Evolutionary conservation across 2,329 filamentous ascomycete genomes (phyloP), one percentile per base, ranked within the genome.

Genomic region (Didymella pomorum): DNA sequence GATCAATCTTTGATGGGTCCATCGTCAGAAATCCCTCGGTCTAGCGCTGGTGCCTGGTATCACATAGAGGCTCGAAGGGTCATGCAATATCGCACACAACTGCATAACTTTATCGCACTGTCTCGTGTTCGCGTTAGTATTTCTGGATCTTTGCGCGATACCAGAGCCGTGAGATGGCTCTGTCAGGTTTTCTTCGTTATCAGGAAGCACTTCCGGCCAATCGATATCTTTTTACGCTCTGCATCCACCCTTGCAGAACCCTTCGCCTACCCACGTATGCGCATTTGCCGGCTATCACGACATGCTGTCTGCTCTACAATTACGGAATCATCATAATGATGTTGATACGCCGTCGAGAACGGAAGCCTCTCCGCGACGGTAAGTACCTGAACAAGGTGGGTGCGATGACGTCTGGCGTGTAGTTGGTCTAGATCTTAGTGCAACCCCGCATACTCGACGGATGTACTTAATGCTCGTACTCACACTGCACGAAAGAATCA

Each of bases 1-100:
- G 85, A 86, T 87, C n/a, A 50, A 56, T 6, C 33, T 49, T 20
- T 55, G 28, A 49, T 23, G 21, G 21, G 20, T 1, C 8, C 8
- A 39, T 39, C 2, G 8, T 39, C 10, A n/a, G 12, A n/a, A 21
- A 39, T 21, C n/a, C 5, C 2, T 12, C 10, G 2, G 7, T 39
- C 9, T 39, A n/a, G 35, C 3, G 35, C 18, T 39, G 10, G 11
- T 39, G 18, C 14, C 4, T 41, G 11, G 20, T 41, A 11, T 14
- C 20, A 14, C 14, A 6, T 2, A 14, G 37, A 12, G 5, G 10
- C 11, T 41, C 20, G 9, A 6, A 21, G 4, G 12, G 18, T 23
- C 37, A 14, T 20, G 9, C 37, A 23, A 6, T 4, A 23, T 21
- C n/a, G 12, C 20, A 41, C 9, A 23, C 37, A n/a, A 21, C 7